Conservation (phyloP, 2,329 filamentous ascomycete genomes). For the Xylaria hypoxylon region DNA sequence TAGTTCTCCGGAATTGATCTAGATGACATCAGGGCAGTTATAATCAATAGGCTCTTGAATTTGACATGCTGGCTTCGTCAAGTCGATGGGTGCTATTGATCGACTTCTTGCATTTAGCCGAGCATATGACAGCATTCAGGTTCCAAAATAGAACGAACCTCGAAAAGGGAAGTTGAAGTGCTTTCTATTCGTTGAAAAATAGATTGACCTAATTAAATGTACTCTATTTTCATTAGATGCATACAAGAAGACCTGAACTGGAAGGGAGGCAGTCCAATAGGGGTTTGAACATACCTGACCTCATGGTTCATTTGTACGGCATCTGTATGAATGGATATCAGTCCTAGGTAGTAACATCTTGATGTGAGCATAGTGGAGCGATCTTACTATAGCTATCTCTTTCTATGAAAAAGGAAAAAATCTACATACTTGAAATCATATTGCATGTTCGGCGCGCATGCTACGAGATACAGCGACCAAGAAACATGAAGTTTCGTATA, state of each 20-base stretch:
- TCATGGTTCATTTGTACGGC: background rate
- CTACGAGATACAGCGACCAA: too few relatives aligned
- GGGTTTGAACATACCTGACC: background rate
- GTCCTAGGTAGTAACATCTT: background rate
- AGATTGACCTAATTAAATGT: slow-evolving; percentile 25
- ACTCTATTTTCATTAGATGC: background rate
- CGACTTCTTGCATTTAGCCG: slow-evolving; percentile 33
- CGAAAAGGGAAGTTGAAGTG: background rate
- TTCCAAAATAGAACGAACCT: slow-evolving; percentile 29
- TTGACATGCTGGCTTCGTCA: slow-evolving; percentile 20
- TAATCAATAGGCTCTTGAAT: slow-evolving; percentile 30
- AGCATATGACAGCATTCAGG: slow-evolving; percentile 16
- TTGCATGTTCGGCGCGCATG: background rate
- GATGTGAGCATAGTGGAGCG: too few relatives aligned
- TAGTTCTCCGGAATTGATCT: slow-evolving; percentile 17
- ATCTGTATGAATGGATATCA: background rate
- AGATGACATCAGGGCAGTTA: slow-evolving; percentile 36
- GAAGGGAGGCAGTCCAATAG: background rate
- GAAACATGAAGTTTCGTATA: too few relatives aligned
- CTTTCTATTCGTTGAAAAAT: slow-evolving; percentile 24
- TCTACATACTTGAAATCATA: background rate
- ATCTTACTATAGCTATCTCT: background rate
- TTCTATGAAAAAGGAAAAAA: background rate
- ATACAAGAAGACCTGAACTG: background rate
- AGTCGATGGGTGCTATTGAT: slow-evolving; percentile 3